Evolutionary conservation across 108 stramenopile genomes (phyloP), one percentile per base, ranked within the genome.

Genomic region (Skeletonema tropicum): DNA sequence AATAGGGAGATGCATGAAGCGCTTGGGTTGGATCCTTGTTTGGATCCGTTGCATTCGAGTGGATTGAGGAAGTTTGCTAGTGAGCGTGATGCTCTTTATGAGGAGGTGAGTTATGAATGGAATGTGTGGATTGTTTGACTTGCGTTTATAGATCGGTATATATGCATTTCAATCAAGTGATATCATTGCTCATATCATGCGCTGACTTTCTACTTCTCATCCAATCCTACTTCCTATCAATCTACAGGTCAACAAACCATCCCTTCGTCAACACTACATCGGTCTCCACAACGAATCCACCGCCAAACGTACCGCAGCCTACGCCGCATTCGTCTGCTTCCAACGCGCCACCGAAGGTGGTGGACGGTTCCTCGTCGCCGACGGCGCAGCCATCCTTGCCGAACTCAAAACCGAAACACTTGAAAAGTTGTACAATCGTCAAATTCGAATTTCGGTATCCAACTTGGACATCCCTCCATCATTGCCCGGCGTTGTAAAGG

Each of bases 301-400:
- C 42, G 84, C 93, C 60, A 96, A 96, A 71, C 87, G 93, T n/a
- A 96, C 95, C 6, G 95, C 95, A 10, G 93, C 93, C 15, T 94
- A 93, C 68, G 95, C 93, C 10, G 90, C 92, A 46, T 96, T 96
- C 74, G 95, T 96, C 9, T 96, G 95, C 81, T 94, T 96, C 75
- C 89, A 96, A 88, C 83, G 84, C 52, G 95, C 95, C 32, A 94
- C 95, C 23, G 95, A 93, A 71, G 87, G 86, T n/a, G 92, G 90
- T 32, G 95, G 95, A 69, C 87, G 92, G 10, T 96, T 96, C 77
- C 78, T 94, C 60, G 89, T 94, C 30, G 93, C 92, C 33, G 95
- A 96, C 68, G 95, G 93, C 26, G 93, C 93, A 5, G 91, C 92
- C 70, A 93, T 96, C 72, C 75, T 94, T 30, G 89, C 91, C 64